Conservation (phyloP, 208 protist genomes). For the Tritrichomonas musculus region DNA sequence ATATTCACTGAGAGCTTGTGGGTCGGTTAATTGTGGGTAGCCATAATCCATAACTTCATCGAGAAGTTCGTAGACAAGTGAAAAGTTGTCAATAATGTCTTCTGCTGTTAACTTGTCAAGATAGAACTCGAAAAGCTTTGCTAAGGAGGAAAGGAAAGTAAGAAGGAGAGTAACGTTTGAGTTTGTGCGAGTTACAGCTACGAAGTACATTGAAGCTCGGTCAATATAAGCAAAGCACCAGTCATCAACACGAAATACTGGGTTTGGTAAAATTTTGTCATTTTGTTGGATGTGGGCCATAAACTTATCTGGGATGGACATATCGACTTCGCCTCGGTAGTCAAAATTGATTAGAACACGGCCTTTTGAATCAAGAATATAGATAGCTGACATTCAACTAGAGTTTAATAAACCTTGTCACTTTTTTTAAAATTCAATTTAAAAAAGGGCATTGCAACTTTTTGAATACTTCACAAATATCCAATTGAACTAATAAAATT, state of each 20-base stretch:
- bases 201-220: not conserved
- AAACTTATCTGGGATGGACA: constrained; percentile 35
- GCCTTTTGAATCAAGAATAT: constrained; percentile 26
- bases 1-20: constrained; percentile 32
- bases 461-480: too few species aligned
- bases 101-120: constrained; percentile 65
- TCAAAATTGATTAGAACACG: constrained; percentile 2
- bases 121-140: constrained; percentile 53
- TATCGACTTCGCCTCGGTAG: constrained; percentile 21
- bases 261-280: not conserved
- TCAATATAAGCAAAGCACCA: constrained; percentile 32
- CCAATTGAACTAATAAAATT: too few species aligned
- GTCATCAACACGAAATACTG: constrained; percentile 25
- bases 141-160: constrained; percentile 76
- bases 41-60: constrained; percentile 90
- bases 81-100: constrained; percentile 81
- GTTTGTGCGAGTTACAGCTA: constrained; percentile 85
- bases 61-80: constrained; percentile 83
- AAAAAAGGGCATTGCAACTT: too few species aligned
- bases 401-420: too few species aligned
- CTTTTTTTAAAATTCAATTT: too few species aligned
- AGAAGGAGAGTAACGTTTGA: constrained; percentile 77
- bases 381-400: constrained; percentile 25
- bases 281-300: not conserved
- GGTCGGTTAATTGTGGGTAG: constrained; percentile 56